Evolutionary conservation across 2,329 filamentous ascomycete genomes (phyloP).

Genomic region (Cercospora nicotianae): DNA sequence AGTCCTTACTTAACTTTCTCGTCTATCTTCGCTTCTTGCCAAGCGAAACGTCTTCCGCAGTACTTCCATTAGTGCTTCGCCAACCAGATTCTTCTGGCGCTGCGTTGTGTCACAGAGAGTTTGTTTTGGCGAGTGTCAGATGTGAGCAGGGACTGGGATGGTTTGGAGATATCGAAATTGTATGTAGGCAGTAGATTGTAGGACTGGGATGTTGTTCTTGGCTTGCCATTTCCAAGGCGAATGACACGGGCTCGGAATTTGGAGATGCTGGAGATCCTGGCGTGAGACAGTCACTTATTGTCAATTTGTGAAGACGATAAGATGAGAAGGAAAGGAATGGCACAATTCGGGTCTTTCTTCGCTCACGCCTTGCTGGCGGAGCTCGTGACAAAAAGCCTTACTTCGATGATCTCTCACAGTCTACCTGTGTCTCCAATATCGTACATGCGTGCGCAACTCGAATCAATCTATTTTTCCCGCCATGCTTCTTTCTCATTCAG

Average conservation of each 20-base stretch:
- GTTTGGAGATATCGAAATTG: not conserved
- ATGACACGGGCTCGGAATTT: not conserved
- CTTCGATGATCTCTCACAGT: not conserved
- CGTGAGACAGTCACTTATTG: not conserved
- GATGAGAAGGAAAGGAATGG: not conserved
- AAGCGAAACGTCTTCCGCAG: constrained; percentile 12
- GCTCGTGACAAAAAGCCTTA: not conserved
- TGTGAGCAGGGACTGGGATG: not conserved
- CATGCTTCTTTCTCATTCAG: not conserved
- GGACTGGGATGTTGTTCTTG: not conserved
- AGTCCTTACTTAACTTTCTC: constrained; percentile 1
- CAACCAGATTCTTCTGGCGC: not conserved
- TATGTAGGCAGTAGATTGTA: not conserved
- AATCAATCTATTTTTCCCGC: not conserved
- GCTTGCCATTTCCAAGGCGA: not conserved
- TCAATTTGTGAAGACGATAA: not conserved
- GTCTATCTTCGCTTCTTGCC: constrained; percentile 13
- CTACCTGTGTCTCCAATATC: not conserved
- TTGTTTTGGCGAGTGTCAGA: not conserved
- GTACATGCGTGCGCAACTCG: not conserved
- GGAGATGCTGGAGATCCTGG: no score
- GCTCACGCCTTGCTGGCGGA: not conserved
- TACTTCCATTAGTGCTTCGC: constrained; percentile 13
- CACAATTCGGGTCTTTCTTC: not conserved
- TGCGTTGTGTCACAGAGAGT: not conserved